Evolutionary conservation across 495 filamentous ascomycete genomes (phyloP).

Genomic region (Penicillium pancosmium): DNA sequence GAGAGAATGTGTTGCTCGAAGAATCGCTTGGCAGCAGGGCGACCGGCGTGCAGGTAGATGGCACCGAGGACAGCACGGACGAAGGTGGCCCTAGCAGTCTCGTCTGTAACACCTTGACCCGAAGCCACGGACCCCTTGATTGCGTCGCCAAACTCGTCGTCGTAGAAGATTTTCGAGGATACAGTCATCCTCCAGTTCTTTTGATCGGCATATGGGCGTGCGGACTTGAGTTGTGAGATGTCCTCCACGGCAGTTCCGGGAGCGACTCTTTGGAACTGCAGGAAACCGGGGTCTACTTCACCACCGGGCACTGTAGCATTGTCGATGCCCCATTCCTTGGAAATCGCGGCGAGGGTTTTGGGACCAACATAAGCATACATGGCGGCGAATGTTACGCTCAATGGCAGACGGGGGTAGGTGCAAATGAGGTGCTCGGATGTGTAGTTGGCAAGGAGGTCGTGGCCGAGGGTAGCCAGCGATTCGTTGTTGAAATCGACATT

Average conservation of each 20-base stretch:
- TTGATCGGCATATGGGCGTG: constrained; percentile 46
- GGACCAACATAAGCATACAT: constrained; percentile 80
- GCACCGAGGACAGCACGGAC: constrained; percentile 81
- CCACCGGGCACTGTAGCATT: constrained; percentile 76
- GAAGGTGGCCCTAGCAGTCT: constrained; percentile 63
- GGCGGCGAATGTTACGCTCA: constrained; percentile 77
- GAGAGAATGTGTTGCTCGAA: constrained; percentile 79
- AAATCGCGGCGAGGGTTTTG: constrained; percentile 67
- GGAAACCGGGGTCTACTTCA: constrained; percentile 90
- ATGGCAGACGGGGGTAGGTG: constrained; percentile 86
- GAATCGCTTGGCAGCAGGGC: constrained; percentile 73
- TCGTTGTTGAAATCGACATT: constrained; percentile 78
- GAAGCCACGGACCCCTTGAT: constrained; percentile 28
- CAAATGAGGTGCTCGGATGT: constrained; percentile 83
- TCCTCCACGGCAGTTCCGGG: constrained; percentile 55
- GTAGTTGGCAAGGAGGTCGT: constrained; percentile 82
- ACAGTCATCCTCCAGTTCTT: constrained; percentile 69
- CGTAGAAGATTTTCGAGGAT: constrained; percentile 70
- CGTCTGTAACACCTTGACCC: constrained; percentile 41
- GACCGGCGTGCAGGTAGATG: constrained; percentile 77
- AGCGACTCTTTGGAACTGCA: constrained; percentile 71
- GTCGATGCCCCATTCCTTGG: constrained; percentile 89
- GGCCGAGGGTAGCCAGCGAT: constrained; percentile 78
- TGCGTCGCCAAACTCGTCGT: constrained; percentile 77
- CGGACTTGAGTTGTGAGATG: constrained; percentile 21